These are phyloP conservation scores for Neonectria faginata DNA, from an alignment of 2,329 filamentous ascomycete species.

Conservation along the genomic window DNA sequence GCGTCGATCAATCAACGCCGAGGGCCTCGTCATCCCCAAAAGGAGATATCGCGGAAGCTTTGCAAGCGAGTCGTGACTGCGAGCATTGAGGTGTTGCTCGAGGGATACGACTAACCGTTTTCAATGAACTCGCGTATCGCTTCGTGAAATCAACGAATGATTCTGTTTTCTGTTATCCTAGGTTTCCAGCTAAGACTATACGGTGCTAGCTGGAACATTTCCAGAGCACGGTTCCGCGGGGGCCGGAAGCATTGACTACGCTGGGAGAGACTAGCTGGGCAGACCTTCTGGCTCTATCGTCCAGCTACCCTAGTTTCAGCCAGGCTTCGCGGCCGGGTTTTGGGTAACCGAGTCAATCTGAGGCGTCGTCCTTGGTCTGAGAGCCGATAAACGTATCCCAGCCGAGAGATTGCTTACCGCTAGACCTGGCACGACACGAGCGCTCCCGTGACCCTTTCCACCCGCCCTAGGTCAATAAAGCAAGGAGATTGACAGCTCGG, in stretches of 20 bases:
- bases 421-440: neutral
- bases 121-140: neutral
- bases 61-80: neutral
- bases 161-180: neutral
- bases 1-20: too few relatives aligned
- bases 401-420: neutral
- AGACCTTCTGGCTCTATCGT: neutral
- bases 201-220: neutral
- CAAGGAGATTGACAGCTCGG: neutral
- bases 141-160: neutral
- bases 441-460: neutral
- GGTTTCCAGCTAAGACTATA: neutral
- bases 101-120: neutral
- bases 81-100: neutral
- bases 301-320: neutral
- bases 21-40: too few relatives aligned
- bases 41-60: neutral
- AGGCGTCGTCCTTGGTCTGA: neutral
- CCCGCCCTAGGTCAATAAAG: neutral
- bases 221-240: neutral
- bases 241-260: neutral
- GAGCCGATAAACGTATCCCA: neutral
- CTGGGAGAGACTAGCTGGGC: neutral
- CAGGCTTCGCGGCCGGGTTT: too few relatives aligned
- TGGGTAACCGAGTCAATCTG: neutral